These are phyloP conservation scores for Spinellus fusiger DNA, from an alignment of 192 early-diverging fungal genomes.

Conservation along the genomic window DNA sequence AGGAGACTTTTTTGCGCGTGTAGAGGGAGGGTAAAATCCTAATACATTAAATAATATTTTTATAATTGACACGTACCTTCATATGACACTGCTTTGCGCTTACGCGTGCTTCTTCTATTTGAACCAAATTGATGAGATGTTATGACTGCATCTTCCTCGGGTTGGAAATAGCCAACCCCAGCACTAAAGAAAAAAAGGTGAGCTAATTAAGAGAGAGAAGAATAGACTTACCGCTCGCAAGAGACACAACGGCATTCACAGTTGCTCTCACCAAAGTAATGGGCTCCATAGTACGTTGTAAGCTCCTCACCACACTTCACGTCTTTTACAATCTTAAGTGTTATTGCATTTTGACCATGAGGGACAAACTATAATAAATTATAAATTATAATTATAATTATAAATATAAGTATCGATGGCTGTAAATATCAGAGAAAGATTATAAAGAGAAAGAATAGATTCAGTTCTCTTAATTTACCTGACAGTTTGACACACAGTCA, in stretches of 20 bases:
- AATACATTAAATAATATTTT: no score
- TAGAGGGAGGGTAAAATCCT: no score
- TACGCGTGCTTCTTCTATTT: conserved; percentile 14
- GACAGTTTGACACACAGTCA: conserved; percentile 52
- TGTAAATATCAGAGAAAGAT: no score
- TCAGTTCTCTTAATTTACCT: conserved; percentile 12
- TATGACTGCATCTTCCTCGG: conserved; percentile 2
- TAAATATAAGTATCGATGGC: no score
- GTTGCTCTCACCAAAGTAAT: conserved; percentile 58
- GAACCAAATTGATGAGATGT: background rate
- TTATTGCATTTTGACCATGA: conserved; percentile 39
- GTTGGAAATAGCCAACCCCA: conserved; percentile 7
- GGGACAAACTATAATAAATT: conserved; percentile 32
- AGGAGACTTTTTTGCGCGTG: background rate
- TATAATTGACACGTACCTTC: no score
- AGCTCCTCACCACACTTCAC: conserved; percentile 55
- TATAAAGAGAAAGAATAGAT: background rate
- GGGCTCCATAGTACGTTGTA: conserved; percentile 52
- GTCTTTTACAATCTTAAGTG: conserved; percentile 44
- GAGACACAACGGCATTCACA: conserved; percentile 56
- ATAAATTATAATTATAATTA: background rate
- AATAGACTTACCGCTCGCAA: conserved; percentile 39
- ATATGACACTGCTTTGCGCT: conserved; percentile 11
- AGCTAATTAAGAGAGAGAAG: background rate
- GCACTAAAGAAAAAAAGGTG: background rate